phyloP scores from a whole-genome alignment of 176 grass and related monocot genomes.

The Hsuehochloa calcarea region DNA sequence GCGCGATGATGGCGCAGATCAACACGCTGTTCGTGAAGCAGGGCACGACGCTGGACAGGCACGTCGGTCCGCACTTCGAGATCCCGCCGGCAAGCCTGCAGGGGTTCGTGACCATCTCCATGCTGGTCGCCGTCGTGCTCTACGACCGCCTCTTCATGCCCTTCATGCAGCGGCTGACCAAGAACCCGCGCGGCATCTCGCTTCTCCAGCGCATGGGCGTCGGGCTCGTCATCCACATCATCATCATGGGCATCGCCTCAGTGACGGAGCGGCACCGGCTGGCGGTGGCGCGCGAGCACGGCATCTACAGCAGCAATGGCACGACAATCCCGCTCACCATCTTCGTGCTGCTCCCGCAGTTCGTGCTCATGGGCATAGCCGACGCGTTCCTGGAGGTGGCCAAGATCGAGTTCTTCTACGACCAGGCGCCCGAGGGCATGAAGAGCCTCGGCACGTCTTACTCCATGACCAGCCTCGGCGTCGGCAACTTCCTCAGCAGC shows the following conservation, averaged over 20 bases:
- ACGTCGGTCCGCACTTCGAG: conserved; percentile 54
- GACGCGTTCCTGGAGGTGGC: conserved; percentile 87
- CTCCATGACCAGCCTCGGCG: conserved; percentile 70
- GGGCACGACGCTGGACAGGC: conserved; percentile 74
- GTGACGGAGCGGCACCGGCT: conserved; percentile 59
- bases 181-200: conserved; percentile 77
- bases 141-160: conserved; percentile 80
- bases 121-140: conserved; percentile 70
- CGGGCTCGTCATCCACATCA: conserved; percentile 73
- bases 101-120: conserved; percentile 77
- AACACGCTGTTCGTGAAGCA: conserved; percentile 97
- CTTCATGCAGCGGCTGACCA: conserved; percentile 51
- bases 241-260: conserved; percentile 81
- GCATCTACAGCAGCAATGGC: conserved; percentile 47
- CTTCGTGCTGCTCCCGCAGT: conserved; percentile 82
- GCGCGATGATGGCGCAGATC: conserved; percentile 66
- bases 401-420: conserved; percentile 95
- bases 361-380: conserved; percentile 81
- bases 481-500: conserved; percentile 92
- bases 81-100: conserved; percentile 78
- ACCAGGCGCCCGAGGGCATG: conserved; percentile 92
- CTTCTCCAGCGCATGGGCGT: conserved; percentile 80
- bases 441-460: conserved; percentile 89
- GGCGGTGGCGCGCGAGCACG: conserved; percentile 51
- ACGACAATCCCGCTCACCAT: conserved; percentile 64